phyloP scores from a whole-genome alignment of 2,329 filamentous ascomycete genomes.

The Aspergillus caelatus region DNA sequence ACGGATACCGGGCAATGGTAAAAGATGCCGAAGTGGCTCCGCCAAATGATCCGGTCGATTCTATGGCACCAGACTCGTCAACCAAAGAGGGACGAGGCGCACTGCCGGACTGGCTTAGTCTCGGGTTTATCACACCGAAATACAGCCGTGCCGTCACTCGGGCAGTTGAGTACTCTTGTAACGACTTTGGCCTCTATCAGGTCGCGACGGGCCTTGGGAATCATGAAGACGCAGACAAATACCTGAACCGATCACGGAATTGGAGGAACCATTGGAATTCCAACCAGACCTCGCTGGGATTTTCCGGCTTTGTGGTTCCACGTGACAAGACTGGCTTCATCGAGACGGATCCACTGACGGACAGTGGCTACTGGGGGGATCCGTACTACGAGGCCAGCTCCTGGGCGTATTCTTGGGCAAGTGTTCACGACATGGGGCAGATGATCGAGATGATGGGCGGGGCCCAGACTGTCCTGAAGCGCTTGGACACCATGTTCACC shows the following conservation, averaged over 20 bases:
- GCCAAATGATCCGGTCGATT: constrained; percentile 60
- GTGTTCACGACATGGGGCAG: constrained; percentile 65
- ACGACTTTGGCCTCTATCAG: constrained; percentile 69
- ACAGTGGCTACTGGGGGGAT: constrained; percentile 67
- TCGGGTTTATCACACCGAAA: constrained; percentile 66
- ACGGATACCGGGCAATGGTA: constrained; percentile 65
- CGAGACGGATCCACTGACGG: constrained; percentile 53
- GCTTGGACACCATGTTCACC: constrained; percentile 64
- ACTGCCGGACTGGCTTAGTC: constrained; percentile 67
- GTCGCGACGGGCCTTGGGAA: constrained; percentile 63
- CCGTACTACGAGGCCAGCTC: constrained; percentile 63
- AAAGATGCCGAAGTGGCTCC: constrained; percentile 68
- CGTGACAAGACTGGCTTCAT: constrained; percentile 55
- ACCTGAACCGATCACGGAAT: constrained; percentile 65
- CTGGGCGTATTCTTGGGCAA: constrained; percentile 69
- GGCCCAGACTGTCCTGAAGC: constrained; percentile 29
- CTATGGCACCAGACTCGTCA: constrained; percentile 57
- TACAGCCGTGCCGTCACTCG: constrained; percentile 65
- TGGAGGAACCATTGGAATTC: constrained; percentile 75
- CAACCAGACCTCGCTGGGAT: constrained; percentile 59
- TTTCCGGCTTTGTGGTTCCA: constrained; percentile 69
- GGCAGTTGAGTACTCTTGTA: constrained; percentile 68
- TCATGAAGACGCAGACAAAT: constrained; percentile 56
- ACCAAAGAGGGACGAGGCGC: constrained; percentile 71
- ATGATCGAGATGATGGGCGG: constrained; percentile 62